Base-by-base conservation (phyloP, 305 asterid species). In the Solanum hybrid region DNA sequence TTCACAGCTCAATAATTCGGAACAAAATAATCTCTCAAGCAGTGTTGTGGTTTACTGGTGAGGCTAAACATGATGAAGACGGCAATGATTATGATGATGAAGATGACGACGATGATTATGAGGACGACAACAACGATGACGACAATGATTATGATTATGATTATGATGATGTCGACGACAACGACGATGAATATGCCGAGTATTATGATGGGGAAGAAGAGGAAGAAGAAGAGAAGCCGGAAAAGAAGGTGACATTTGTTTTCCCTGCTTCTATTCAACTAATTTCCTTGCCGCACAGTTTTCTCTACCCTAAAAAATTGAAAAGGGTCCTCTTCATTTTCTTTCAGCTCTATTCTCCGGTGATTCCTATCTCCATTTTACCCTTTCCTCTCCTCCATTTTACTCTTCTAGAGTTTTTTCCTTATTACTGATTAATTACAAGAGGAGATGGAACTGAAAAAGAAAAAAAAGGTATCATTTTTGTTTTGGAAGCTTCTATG, bases 321-420 rank as follows among this genome's bases (percentile, higher is more conserved):
- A 14, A 73, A 73, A 73, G 2, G 10, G n/a, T 29, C 35, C 79
- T 73, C 79, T 72, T 72, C 37, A 14, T 6, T 73, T 29, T 29
- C 37, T 73, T 7, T 73, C 79, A 73, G 79, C 35, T 29, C 79
- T 14, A 6, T 72, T 75, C 89, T 42, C 89, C 27, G 27, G 51
- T 42, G 56, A 76, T 88, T 75, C 46, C 34, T 16, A 42, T 76
- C 89, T 24, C 89, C 64, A 26, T 78, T 88, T 88, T 88, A 88
- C 76, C 76, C 27, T 42, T 79, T 27, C 36, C 12, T 37, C n/a
- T 79, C 51, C 56, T 40, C 60, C 29, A 77, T 32, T 46, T 32
- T n/a, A 22, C 86, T 88, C 34, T 27, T 46, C 75, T n/a, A 27
- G 29, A 24, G 42, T 77, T 46, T 46, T 66, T 36, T 35, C 78